Evolutionary conservation across 164 flowering plant genomes (phyloP).

Genomic region (Macadamia integrifolia): DNA sequence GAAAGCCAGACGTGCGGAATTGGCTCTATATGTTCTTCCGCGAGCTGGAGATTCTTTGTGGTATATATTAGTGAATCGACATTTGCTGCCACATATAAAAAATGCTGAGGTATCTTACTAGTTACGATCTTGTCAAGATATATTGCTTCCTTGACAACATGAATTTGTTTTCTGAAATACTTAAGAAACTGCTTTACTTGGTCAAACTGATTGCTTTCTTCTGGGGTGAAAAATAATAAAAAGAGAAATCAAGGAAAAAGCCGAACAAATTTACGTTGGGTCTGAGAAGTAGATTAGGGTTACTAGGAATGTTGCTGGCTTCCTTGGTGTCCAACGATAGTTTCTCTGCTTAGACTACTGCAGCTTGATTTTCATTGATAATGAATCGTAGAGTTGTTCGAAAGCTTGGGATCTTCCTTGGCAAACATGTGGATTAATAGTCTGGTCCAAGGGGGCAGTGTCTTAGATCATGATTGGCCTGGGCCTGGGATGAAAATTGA

Average conservation of each 20-base stretch:
- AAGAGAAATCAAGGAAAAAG: background rate
- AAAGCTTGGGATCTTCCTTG: no score
- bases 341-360: no score
- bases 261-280: background rate
- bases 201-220: no score
- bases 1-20: slow-evolving; percentile 80
- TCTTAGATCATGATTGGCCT: no score
- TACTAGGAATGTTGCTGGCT: no score
- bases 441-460: background rate
- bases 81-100: slow-evolving; percentile 71
- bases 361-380: no score
- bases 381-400: no score
- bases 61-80: slow-evolving; percentile 86
- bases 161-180: background rate
- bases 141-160: background rate
- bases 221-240: no score
- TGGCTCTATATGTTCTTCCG: slow-evolving; percentile 92
- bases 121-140: background rate
- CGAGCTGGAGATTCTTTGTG: slow-evolving; percentile 92
- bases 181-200: no score
- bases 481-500: background rate
- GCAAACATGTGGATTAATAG: background rate
- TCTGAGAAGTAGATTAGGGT: background rate
- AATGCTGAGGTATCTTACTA: slow-evolving; percentile 73
- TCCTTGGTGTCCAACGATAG: no score